Conservation (phyloP, 495 filamentous ascomycete genomes). For the Daldinia grandis region DNA sequence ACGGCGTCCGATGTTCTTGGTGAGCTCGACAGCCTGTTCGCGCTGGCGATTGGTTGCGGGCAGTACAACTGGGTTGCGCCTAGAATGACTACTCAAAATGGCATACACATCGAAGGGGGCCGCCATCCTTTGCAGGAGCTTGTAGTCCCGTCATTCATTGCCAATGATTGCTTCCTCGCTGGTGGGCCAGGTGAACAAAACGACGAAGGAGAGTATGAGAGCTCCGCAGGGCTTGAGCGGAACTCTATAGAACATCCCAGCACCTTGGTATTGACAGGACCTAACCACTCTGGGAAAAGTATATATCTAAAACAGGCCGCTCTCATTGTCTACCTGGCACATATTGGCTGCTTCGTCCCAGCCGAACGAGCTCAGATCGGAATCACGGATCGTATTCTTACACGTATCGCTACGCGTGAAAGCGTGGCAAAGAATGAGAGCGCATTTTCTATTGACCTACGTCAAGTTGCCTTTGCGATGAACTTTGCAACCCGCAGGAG, state of each 20-base stretch:
- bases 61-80: constrained; percentile 78
- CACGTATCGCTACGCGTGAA: constrained; percentile 85
- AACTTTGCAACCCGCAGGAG: constrained; percentile 80
- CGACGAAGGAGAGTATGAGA: constrained; percentile 17
- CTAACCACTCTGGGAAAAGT: constrained; percentile 96
- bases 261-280: constrained; percentile 87
- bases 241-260: constrained; percentile 59
- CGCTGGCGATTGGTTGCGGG: constrained; percentile 79
- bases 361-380: constrained; percentile 82
- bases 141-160: constrained; percentile 83
- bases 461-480: constrained; percentile 82
- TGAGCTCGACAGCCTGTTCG: constrained; percentile 88
- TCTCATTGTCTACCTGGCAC: constrained; percentile 92
- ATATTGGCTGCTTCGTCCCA: constrained; percentile 92
- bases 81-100: constrained; percentile 72
- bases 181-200: constrained; percentile 62
- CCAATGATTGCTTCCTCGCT: constrained; percentile 76
- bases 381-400: constrained; percentile 91
- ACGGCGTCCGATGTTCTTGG: constrained; percentile 79
- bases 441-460: constrained; percentile 92
- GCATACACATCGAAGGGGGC: constrained; percentile 81
- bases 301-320: constrained; percentile 96
- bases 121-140: constrained; percentile 91
- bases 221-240: constrained; percentile 16
- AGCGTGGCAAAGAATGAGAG: constrained; percentile 86